Evolutionary conservation across 2,329 filamentous ascomycete species (phyloP), one percentile per base, ranked within the genome.

Genomic region (Calycina marina): DNA sequence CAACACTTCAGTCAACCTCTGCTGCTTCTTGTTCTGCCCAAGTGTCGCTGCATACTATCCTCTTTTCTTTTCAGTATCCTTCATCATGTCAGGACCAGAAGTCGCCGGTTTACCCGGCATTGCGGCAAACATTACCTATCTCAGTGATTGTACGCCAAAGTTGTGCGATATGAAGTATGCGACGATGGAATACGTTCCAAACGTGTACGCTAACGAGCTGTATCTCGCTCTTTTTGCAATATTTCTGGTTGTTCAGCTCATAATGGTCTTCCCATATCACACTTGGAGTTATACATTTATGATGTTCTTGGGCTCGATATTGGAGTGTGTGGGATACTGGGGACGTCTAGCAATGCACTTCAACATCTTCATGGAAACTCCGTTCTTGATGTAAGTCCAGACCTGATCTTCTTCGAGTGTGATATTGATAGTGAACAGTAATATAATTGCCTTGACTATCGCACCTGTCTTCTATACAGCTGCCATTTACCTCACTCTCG

Each of bases 401-500:
- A 14, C 20, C 9, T 30, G 8, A 14, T 15, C 28, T n/a, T n/a
- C n/a, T n/a, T n/a, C n/a, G n/a, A n/a, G n/a, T n/a, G n/a, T n/a
- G 32, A 17, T 33, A 15, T 8, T 15, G 6, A 24, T 14, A 18
- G 9, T 9, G 30, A 42, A 28, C 52, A 61, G 66, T 25, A 66
- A 75, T 42, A 69, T 74, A 51, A 63, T 74, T 16, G 67, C 61
- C 4, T 56, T 74, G 9, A 50, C 45, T 4, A 46, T 48, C n/a
- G 41, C 36, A 5, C 41, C 41, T 10, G 33, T 69, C 24, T 62
- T 76, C 38, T 60, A 73, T 54, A 70, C 69, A 56, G 67, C 69
- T 41, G 63, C 63, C 49, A 63, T 76, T 50, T 77, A 76, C 56
- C 61, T 77, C 40, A 42, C 72, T 27, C 55, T 54, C 4, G 67